phyloP scores from a whole-genome alignment of 179 eudicot genomes.

The Gypsophila paniculata region DNA sequence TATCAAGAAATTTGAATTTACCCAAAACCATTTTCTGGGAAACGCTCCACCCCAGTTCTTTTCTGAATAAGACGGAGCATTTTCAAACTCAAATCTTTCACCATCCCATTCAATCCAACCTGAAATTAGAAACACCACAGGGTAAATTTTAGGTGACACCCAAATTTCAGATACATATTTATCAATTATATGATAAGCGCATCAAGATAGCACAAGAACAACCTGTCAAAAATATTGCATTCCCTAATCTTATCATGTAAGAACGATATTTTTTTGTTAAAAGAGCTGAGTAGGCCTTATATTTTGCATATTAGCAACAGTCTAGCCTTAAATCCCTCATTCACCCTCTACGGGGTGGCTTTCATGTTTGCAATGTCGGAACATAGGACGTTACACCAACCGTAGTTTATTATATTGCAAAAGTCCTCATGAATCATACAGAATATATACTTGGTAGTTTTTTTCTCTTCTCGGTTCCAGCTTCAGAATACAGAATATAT shows the following conservation, averaged over 20 bases:
- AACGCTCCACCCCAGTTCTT: constrained; percentile 97
- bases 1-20: constrained; percentile 27
- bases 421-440: not conserved
- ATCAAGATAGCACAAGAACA: constrained; percentile 4
- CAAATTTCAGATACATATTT: not conserved
- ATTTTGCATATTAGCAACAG: not conserved
- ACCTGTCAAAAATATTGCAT: not conserved
- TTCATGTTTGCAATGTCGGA: not conserved
- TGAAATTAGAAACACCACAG: constrained; percentile 33
- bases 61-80: constrained; percentile 95
- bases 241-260: constrained; percentile 3
- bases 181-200: not conserved
- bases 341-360: no score
- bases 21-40: constrained; percentile 98
- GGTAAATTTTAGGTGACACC: constrained; percentile 6
- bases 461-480: constrained; percentile 1
- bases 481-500: no score
- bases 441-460: not conserved
- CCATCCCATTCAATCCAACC: constrained; percentile 99
- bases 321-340: no score
- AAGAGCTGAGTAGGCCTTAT: not conserved
- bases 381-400: not conserved
- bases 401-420: not conserved
- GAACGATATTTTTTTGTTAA: not conserved
- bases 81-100: constrained; percentile 74